phyloP scores from a whole-genome alignment of 176 grass and related monocot genomes.

The Lolium rigidum region DNA sequence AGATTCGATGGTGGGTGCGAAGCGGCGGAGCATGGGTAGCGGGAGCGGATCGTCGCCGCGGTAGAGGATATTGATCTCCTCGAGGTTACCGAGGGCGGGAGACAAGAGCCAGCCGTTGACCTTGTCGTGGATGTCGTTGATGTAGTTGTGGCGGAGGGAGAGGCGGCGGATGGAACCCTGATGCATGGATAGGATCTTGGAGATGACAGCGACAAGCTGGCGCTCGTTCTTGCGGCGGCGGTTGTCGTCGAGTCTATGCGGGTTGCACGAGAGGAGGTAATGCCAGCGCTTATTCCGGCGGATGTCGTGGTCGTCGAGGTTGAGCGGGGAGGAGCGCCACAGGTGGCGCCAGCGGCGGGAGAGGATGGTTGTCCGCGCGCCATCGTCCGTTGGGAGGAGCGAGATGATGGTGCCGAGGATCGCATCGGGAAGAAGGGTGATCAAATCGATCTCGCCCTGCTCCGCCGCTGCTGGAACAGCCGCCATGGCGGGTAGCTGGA shows the following conservation, averaged over 20 bases:
- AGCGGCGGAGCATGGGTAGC: not conserved
- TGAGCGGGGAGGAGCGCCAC: too few species aligned
- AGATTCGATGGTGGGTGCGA: not conserved
- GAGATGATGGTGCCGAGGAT: too few species aligned
- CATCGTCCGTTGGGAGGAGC: too few species aligned
- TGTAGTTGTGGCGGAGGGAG: not conserved
- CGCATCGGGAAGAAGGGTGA: not conserved
- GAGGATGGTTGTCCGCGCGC: too few species aligned
- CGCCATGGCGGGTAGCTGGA: not conserved
- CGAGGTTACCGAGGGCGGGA: not conserved
- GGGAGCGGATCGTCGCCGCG: not conserved
- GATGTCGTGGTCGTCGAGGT: not conserved
- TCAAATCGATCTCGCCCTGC: not conserved
- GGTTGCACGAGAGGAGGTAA: not conserved
- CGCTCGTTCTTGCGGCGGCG: not conserved
- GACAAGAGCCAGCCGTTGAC: not conserved
- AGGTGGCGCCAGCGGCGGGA: too few species aligned
- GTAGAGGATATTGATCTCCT: not conserved
- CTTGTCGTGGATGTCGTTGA: not conserved
- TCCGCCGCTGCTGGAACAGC: not conserved
- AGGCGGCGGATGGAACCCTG: conserved; percentile 7
- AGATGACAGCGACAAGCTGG: conserved; percentile 4
- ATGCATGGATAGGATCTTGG: conserved; percentile 8
- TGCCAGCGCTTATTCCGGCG: not conserved
- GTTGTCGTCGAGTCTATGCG: not conserved